A percentile compares a stretch with the other conserved stretches of the same genome.
phyloP scores from a whole-genome alignment of 2,329 filamentous ascomycete species.

The Claviceps sorghi region DNA sequence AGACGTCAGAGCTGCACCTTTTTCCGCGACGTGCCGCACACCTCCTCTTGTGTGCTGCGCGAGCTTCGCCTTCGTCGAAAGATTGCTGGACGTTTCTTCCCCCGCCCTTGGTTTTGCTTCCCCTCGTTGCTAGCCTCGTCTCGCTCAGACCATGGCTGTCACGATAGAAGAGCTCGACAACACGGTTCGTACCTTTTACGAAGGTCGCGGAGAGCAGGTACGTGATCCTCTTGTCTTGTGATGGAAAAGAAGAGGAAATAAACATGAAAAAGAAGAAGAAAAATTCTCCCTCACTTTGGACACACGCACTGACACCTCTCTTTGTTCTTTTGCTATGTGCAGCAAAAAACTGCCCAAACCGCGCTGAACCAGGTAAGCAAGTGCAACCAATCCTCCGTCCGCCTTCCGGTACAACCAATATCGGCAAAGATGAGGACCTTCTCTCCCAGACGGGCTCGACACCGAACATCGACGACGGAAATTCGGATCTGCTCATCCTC shows the following conservation, averaged over 20 bases:
- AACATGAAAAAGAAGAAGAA: neutral
- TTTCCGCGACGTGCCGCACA: constrained; percentile 12
- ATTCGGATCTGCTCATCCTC: neutral
- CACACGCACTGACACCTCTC: constrained; percentile 20
- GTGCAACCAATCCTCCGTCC: neutral
- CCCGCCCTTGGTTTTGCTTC: constrained; percentile 16
- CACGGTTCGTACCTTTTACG: constrained; percentile 93
- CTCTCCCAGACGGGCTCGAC: neutral
- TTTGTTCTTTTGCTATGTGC: constrained; percentile 19
- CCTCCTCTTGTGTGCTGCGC: constrained; percentile 13
- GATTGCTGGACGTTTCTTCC: constrained; percentile 10
- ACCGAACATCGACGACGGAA: neutral
- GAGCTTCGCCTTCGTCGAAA: constrained; percentile 9
- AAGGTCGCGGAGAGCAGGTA: constrained; percentile 88
- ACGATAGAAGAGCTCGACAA: constrained; percentile 90
- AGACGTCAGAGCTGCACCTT: neutral
- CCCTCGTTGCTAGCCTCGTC: constrained; percentile 15
- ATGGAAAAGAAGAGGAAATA: neutral
- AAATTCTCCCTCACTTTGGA: neutral
- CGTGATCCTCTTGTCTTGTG: constrained; percentile 18
- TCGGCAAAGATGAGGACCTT: neutral
- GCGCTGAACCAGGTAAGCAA: constrained; percentile 70
- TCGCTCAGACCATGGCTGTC: constrained; percentile 41
- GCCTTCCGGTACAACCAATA: neutral
- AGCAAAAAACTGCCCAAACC: constrained; percentile 95